Percentiles rank a stretch among this genome's conserved stretches.
Conservation (phyloP, 1,139 yeast species). For the Meyerozyma guilliermondii region DNA sequence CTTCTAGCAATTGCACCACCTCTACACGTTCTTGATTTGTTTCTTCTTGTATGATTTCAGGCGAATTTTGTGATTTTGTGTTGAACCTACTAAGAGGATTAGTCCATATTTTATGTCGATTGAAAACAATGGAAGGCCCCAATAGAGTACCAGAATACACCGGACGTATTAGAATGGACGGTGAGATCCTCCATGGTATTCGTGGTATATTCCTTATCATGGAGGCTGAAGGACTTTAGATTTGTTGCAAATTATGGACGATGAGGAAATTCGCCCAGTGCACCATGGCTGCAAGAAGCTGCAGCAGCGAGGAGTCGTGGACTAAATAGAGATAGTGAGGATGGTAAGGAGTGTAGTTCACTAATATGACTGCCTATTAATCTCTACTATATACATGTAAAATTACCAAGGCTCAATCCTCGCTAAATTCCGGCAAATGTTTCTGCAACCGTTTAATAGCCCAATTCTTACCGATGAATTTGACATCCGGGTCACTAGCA, state of each 20-base stretch:
- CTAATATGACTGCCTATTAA: background rate
- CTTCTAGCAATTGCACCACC: constrained; percentile 7
- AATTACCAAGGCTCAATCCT: constrained; percentile 7
- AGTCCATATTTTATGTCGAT: constrained; percentile 12
- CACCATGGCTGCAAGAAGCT: background rate
- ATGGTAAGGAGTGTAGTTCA: too few species aligned
- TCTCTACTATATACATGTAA: background rate
- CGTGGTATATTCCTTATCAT: background rate
- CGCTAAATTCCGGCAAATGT: constrained; percentile 40
- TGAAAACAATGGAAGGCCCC: background rate
- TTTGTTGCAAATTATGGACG: constrained; percentile 1
- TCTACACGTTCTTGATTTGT: background rate
- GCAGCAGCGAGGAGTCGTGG: too few species aligned
- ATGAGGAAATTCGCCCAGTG: constrained; percentile 1
- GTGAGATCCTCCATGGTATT: background rate
- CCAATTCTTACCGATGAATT: constrained; percentile 75
- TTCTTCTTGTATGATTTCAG: constrained; percentile 11
- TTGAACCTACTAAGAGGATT: constrained; percentile 18
- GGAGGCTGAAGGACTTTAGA: background rate
- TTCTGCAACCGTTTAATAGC: constrained; percentile 66
- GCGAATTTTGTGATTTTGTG: constrained; percentile 1
- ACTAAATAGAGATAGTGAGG: too few species aligned
- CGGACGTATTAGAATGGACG: background rate
- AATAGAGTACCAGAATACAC: background rate
- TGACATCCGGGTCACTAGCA: constrained; percentile 56